phyloP scores from a whole-genome alignment of 768 basidiomycete species.

The Rhodotorula kratochvilovae region DNA sequence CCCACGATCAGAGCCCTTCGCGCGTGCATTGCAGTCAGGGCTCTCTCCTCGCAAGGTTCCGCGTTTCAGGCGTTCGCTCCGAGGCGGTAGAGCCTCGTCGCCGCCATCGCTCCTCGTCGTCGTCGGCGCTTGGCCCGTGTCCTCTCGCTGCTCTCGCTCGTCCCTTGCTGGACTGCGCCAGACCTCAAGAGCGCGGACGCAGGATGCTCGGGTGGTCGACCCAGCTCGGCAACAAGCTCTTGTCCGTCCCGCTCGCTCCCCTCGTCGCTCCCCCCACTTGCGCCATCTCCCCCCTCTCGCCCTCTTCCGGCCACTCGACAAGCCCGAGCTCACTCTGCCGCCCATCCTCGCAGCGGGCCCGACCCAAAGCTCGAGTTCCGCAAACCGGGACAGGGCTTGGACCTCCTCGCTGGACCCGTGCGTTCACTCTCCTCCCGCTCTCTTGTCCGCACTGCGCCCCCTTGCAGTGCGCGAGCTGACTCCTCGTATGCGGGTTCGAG shows the following conservation, averaged over 20 bases:
- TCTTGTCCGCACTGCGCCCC: no score
- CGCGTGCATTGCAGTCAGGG: no score
- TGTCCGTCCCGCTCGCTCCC: slow-evolving; percentile 2
- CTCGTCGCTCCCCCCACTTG: neutral
- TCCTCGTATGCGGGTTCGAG: neutral
- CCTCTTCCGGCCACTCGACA: neutral
- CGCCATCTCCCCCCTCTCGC: neutral
- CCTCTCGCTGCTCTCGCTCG: neutral
- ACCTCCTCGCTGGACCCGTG: slow-evolving; percentile 6
- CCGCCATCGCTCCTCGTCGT: no score
- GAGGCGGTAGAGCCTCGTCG: no score
- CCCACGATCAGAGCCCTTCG: no score
- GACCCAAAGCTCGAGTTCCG: slow-evolving; percentile 37
- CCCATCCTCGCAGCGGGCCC: slow-evolving; percentile 5
- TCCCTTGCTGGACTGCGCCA: no score
- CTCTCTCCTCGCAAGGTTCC: no score
- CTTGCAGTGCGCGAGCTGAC: neutral
- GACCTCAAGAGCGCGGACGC: no score
- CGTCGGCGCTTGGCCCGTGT: no score
- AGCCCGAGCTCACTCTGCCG: neutral
- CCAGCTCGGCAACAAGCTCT: slow-evolving; percentile 25
- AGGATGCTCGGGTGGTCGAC: slow-evolving; percentile 21
- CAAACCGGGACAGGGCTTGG: slow-evolving; percentile 22
- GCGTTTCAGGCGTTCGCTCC: no score
- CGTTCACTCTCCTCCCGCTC: neutral